These are phyloP conservation scores for Heimioporus sp. DNA, from an alignment of 768 basidiomycete species.

Conservation along the genomic window DNA sequence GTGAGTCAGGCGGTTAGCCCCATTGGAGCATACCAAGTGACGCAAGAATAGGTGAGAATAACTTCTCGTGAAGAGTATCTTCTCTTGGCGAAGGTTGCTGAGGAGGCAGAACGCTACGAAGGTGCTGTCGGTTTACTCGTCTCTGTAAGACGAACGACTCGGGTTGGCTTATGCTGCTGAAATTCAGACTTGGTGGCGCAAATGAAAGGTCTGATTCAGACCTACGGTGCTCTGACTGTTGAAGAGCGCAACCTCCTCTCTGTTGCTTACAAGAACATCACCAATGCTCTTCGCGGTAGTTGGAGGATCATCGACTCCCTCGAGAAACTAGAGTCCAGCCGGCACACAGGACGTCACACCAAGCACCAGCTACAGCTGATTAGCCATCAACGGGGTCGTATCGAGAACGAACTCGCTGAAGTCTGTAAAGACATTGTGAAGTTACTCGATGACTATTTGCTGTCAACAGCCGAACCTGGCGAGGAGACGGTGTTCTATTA, in stretches of 20 bases:
- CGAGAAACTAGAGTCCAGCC: conserved; percentile 55
- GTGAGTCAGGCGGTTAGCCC: conserved; percentile 18
- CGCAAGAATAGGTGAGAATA: conserved; percentile 25
- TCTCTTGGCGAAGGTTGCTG: conserved; percentile 77
- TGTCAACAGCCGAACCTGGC: conserved; percentile 63
- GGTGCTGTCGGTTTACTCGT: conserved; percentile 42
- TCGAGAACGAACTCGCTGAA: conserved; percentile 73
- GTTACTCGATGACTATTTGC: conserved; percentile 59
- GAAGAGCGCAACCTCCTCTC: conserved; percentile 90
- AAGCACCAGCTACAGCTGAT: conserved; percentile 59
- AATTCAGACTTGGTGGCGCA: conserved; percentile 67
- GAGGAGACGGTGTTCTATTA: conserved; percentile 89
- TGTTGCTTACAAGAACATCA: conserved; percentile 89
- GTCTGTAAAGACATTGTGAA: conserved; percentile 79
- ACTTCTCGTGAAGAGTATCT: conserved; percentile 41
- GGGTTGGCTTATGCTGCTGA: conserved; percentile 17
- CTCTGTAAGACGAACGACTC: background rate
- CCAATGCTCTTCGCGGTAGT: conserved; percentile 76
- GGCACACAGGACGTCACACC: conserved; percentile 26
- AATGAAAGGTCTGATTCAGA: conserved; percentile 71
- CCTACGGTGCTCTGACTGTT: conserved; percentile 67
- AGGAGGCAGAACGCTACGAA: conserved; percentile 87
- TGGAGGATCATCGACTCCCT: conserved; percentile 81
- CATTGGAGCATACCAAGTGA: conserved; percentile 2
- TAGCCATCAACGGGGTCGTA: conserved; percentile 67